These are phyloP conservation scores for Luffa aegyptiaca DNA, from an alignment of 306 rosid species.

Conservation along the genomic window DNA sequence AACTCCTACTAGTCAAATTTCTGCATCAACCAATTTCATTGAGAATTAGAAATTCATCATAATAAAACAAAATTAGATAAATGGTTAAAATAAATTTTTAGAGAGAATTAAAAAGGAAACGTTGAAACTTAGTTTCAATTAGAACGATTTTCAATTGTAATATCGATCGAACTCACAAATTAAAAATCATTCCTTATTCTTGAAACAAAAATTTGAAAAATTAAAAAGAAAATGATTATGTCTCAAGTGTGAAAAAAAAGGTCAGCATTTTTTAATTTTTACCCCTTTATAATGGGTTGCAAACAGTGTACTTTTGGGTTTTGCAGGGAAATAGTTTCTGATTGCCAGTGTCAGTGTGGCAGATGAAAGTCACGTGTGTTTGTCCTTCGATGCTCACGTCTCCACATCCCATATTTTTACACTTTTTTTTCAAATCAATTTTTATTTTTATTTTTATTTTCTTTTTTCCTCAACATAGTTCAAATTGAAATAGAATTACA, in stretches of 20 bases:
- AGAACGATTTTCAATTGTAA: too few species aligned
- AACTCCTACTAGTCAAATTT: too few species aligned
- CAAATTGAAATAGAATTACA: background rate
- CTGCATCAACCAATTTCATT: too few species aligned
- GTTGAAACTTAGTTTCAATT: too few species aligned
- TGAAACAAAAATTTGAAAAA: background rate
- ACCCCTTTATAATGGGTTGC: background rate
- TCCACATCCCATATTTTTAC: background rate
- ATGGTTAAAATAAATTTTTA: too few species aligned
- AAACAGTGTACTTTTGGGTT: background rate
- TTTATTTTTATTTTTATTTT: too few species aligned
- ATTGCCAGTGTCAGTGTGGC: constrained; percentile 10
- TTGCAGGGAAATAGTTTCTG: constrained; percentile 2
- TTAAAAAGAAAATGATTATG: background rate
- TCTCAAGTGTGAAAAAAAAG: background rate
- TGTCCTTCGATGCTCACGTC: constrained; percentile 18
- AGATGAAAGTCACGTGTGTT: constrained; percentile 22
- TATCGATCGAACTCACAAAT: too few species aligned
- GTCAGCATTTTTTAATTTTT: background rate
- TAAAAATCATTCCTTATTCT: background rate
- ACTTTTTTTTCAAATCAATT: background rate
- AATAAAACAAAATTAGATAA: too few species aligned
- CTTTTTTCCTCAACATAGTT: background rate
- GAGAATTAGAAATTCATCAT: too few species aligned
- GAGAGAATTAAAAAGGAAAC: too few species aligned